These are phyloP conservation scores for Borealophlyctis nickersoniae DNA, from an alignment of 192 early-diverging fungal species.

Conservation along the genomic window DNA sequence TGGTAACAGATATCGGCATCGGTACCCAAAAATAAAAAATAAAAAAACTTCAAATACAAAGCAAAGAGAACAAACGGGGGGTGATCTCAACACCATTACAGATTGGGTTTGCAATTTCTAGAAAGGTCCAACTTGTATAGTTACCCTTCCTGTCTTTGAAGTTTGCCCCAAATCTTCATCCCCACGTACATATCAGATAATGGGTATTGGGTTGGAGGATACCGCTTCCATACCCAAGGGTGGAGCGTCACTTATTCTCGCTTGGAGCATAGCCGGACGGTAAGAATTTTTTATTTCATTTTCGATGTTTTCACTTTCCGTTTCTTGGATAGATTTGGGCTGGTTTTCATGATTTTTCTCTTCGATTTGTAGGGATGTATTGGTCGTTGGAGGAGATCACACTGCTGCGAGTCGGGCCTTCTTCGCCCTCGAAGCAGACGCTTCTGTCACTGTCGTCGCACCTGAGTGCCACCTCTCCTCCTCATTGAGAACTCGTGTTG, in stretches of 20 bases:
- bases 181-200: too few relatives aligned
- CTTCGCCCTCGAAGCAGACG: slow-evolving; percentile 77
- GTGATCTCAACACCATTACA: too few relatives aligned
- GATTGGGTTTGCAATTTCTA: too few relatives aligned
- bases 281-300: neutral
- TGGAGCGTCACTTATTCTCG: slow-evolving; percentile 76
- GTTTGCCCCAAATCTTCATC: too few relatives aligned
- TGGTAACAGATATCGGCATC: too few relatives aligned
- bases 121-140: too few relatives aligned
- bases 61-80: too few relatives aligned
- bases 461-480: slow-evolving; percentile 46
- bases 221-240: slow-evolving; percentile 16
- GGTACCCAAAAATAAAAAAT: too few relatives aligned
- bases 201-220: slow-evolving; percentile 4
- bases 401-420: slow-evolving; percentile 79
- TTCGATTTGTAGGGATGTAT: slow-evolving; percentile 48
- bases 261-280: slow-evolving; percentile 53
- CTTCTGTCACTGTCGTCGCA: slow-evolving; percentile 75
- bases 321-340: neutral
- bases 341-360: neutral
- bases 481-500: slow-evolving; percentile 60
- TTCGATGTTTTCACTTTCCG: neutral
- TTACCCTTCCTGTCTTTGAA: too few relatives aligned
- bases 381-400: slow-evolving; percentile 84
- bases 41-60: too few relatives aligned